A percentile compares a stretch with the other conserved stretches of the same genome.
These are phyloP conservation scores for Quercus variabilis DNA, from an alignment of 306 rosid genomes.

Conservation along the genomic window DNA sequence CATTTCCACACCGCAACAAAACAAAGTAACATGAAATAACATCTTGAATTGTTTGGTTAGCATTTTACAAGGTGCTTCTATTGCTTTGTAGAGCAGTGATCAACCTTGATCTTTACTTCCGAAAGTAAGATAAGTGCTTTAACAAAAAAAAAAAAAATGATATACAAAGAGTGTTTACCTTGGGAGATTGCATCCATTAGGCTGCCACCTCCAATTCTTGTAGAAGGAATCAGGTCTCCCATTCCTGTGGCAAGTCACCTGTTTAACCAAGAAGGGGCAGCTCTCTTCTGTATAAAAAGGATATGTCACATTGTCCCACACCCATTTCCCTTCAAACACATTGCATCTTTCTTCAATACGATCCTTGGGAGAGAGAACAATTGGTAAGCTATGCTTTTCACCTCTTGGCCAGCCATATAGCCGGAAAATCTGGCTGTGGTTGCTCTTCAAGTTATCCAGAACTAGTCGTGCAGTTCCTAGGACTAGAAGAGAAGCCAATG, in stretches of 20 bases:
- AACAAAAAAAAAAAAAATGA: background rate
- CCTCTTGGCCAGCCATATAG: conserved; percentile 28
- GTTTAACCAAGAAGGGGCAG: conserved; percentile 85
- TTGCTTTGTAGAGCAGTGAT: no score
- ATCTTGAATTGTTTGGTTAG: no score
- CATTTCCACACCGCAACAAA: no score
- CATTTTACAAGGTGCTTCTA: no score
- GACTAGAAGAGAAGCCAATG: conserved; percentile 58
- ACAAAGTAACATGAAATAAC: no score
- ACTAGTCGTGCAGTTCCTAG: conserved; percentile 54
- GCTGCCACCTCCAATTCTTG: conserved; percentile 93
- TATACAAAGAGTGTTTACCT: conserved; percentile 36
- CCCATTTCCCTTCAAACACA: conserved; percentile 81
- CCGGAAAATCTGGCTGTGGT: conserved; percentile 34
- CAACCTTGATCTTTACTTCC: background rate
- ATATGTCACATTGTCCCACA: conserved; percentile 76
- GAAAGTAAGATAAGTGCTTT: background rate
- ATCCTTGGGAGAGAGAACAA: conserved; percentile 50
- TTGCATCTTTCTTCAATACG: conserved; percentile 54
- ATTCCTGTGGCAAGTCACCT: conserved; percentile 78
- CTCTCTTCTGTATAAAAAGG: conserved; percentile 72
- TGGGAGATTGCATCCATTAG: conserved; percentile 71
- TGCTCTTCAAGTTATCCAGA: conserved; percentile 57
- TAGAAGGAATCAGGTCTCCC: conserved; percentile 86
- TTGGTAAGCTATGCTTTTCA: conserved; percentile 28